These are phyloP conservation scores for Secale cereale DNA, from an alignment of 176 grass and related monocot species.

Conservation along the genomic window DNA sequence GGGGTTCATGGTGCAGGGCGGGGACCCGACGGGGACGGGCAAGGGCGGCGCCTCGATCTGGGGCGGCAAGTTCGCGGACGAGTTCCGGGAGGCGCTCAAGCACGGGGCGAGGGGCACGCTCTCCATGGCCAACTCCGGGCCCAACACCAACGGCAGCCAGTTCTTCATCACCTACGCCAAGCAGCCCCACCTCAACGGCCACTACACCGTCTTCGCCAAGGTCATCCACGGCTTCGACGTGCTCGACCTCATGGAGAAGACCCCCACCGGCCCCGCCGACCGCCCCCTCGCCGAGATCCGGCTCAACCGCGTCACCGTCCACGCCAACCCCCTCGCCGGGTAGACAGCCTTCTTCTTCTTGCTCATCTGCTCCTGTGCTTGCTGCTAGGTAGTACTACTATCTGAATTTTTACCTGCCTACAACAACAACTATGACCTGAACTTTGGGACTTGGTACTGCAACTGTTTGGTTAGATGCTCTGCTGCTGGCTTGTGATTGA, in stretches of 20 bases:
- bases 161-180: constrained; percentile 97
- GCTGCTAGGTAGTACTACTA: too few relatives aligned
- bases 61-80: constrained; percentile 90
- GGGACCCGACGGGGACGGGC: constrained; percentile 85
- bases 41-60: constrained; percentile 89
- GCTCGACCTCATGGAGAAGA: constrained; percentile 98
- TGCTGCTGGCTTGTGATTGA: too few relatives aligned
- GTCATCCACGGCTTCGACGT: constrained; percentile 98
- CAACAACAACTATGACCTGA: too few relatives aligned
- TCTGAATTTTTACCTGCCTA: too few relatives aligned
- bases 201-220: constrained; percentile 96
- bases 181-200: constrained; percentile 94
- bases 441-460: too few relatives aligned
- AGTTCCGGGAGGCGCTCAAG: constrained; percentile 90
- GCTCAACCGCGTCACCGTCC: constrained; percentile 89
- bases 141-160: constrained; percentile 95
- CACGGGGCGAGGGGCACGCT: constrained; percentile 80
- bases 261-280: constrained; percentile 68
- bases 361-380: too few relatives aligned
- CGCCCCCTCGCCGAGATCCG: constrained; percentile 93
- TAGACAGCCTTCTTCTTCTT: background rate
- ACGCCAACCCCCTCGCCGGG: constrained; percentile 79
- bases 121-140: constrained; percentile 88
- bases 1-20: constrained; percentile 98
- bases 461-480: too few relatives aligned